Evolutionary conservation across 78 protist species (phyloP), one percentile per base, ranked within the genome.

Genomic region (Polysphondylium violaceum): DNA sequence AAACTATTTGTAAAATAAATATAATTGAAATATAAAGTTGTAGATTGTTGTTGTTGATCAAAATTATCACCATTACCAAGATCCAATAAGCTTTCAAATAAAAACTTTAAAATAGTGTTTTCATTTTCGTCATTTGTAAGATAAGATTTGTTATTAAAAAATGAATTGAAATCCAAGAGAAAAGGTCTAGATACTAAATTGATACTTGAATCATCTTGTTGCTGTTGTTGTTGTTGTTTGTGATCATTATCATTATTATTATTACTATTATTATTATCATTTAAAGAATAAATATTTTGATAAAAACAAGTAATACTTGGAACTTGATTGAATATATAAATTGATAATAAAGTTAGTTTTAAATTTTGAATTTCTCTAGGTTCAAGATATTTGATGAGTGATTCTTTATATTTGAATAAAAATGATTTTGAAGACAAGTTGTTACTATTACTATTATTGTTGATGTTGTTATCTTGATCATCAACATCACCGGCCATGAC

Each of bases 281-380:
- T n/a, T n/a, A n/a, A n/a, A n/a, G n/a, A n/a, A n/a, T n/a, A n/a
- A 0, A 9, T 21, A 36, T 78, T 78, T 36, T 81, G 61, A 55
- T 81, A 81, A 44, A 81, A 55, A 23, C 68, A 51, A 38, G 77
- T 40, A 2, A 61, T 51, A 0, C 16, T 41, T 12, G 89, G 89
- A 25, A 81, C 74, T 21, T 68, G 40, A 27, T 68, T 68, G 17
- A 81, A 68, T 2, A 78, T 63, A 4, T 43, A 19, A 12, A 78
- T 17, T 1, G 88, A 78, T 21, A 78, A 6, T n/a, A 64, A 78
- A 21, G 23, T 23, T 43, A 67, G 35, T 3, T 14, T 43, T 16
- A 63, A 29, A 29, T 35, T 31, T 63, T 63, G 71, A 35, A 63
- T 35, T 63, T 63, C 71, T 19, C 35, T 43, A 63, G 25, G 17